These are phyloP conservation scores for Xylariaceae sp. DNA, from an alignment of 2,329 filamentous ascomycete species.

Conservation along the genomic window DNA sequence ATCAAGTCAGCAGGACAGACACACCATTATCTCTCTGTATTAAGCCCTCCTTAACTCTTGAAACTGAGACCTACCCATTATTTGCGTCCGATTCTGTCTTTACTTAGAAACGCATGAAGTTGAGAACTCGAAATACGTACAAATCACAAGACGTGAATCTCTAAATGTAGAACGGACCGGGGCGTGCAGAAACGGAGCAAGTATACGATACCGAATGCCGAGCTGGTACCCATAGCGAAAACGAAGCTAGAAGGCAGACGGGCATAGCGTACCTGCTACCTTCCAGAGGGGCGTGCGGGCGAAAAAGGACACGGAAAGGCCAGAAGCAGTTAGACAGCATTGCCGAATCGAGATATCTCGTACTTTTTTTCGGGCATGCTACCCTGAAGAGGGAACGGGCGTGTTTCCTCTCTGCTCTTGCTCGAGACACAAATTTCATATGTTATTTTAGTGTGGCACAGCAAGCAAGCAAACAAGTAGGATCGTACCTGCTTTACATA, in stretches of 20 bases:
- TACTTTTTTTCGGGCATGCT: neutral
- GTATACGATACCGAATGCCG: no score
- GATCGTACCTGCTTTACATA: neutral
- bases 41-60: neutral
- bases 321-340: neutral
- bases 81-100: neutral
- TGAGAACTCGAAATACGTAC: no score
- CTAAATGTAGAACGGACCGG: no score
- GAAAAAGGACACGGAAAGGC: neutral
- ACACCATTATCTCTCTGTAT: neutral
- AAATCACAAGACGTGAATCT: no score
- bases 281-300: neutral
- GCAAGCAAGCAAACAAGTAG: neutral
- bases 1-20: neutral
- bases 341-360: neutral
- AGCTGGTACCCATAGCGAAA: no score
- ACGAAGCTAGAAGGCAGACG: no score
- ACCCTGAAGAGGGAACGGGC: neutral
- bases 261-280: neutral
- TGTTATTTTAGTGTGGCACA: neutral
- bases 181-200: no score
- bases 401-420: neutral
- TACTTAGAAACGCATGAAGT: no score
- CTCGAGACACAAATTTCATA: neutral
- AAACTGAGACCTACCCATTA: neutral